Evolutionary conservation across 2,329 filamentous ascomycete genomes (phyloP).

Genomic region (Dothidotthia symphoricarpi): DNA sequence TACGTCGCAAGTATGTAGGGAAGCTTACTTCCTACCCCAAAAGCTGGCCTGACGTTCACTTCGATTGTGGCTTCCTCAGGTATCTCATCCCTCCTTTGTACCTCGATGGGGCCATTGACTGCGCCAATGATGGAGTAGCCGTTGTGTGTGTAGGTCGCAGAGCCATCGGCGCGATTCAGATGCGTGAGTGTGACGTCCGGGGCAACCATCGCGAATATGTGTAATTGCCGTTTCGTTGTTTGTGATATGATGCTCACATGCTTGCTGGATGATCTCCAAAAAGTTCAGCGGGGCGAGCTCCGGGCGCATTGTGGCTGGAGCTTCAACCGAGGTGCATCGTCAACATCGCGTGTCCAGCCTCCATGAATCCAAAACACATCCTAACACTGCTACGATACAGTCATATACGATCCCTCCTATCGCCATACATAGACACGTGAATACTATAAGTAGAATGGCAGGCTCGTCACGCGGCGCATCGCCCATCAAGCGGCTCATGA

Average conservation of each 20-base stretch:
- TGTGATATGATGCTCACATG: not conserved
- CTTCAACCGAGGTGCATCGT: slow-evolving; percentile 21
- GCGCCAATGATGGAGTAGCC: slow-evolving; percentile 81
- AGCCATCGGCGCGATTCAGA: slow-evolving; percentile 73
- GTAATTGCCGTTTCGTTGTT: not conserved
- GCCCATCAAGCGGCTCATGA: slow-evolving; percentile 59
- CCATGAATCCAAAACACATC: not conserved
- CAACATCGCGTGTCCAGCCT: slow-evolving; percentile 5
- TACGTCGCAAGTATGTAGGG: not conserved
- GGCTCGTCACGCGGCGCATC: slow-evolving; percentile 34
- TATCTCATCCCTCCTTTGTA: slow-evolving; percentile 81
- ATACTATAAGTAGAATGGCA: slow-evolving; percentile 23
- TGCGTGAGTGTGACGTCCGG: slow-evolving; percentile 37
- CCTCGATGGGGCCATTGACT: slow-evolving; percentile 92
- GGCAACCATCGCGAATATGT: slow-evolving; percentile 22
- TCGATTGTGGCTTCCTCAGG: slow-evolving; percentile 89
- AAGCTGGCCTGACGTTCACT: slow-evolving; percentile 81
- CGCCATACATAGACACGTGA: not conserved
- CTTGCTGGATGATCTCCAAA: slow-evolving; percentile 15
- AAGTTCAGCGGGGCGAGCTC: slow-evolving; percentile 29
- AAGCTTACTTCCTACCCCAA: slow-evolving; percentile 72
- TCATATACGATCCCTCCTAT: not conserved
- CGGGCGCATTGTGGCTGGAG: slow-evolving; percentile 18
- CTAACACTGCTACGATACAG: not conserved
- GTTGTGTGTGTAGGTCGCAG: slow-evolving; percentile 70